Percentiles rank a stretch among this genome's conserved stretches.
Conservation (phyloP, 2,329 filamentous ascomycete species). For the Bimuria novae-zelandiae region DNA sequence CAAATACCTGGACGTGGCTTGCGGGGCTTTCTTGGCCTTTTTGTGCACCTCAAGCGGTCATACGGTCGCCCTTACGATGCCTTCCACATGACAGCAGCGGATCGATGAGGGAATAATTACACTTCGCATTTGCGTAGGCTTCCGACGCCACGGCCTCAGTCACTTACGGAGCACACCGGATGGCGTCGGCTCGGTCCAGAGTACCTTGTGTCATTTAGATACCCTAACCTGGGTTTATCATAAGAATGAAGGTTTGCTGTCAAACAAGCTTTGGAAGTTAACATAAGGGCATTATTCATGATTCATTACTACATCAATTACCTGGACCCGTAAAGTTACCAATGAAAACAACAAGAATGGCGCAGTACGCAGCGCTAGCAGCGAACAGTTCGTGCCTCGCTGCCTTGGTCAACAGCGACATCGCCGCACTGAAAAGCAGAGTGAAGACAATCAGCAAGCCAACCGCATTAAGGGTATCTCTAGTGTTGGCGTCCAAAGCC, state of each 20-base stretch:
- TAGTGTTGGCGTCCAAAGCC: slow-evolving; percentile 14
- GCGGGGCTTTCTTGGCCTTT: background rate
- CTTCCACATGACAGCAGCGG: background rate
- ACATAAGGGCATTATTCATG: slow-evolving; percentile 7
- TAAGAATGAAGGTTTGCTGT: too few relatives aligned
- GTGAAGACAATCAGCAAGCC: slow-evolving; percentile 51
- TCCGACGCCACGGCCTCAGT: background rate
- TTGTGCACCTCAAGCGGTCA: too few relatives aligned
- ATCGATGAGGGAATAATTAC: background rate
- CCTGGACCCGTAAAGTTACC: slow-evolving; percentile 45
- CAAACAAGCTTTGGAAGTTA: background rate
- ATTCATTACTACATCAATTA: slow-evolving; percentile 24
- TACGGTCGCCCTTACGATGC: background rate
- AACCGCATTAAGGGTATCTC: slow-evolving; percentile 46
- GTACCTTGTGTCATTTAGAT: too few relatives aligned
- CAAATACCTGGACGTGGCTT: background rate
- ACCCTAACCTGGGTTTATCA: too few relatives aligned
- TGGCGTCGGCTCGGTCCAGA: background rate
- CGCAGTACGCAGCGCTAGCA: slow-evolving; percentile 47
- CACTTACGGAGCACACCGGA: background rate
- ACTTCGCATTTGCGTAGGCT: background rate
- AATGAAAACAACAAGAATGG: slow-evolving; percentile 47
- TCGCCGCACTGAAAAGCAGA: slow-evolving; percentile 43
- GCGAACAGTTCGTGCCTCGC: slow-evolving; percentile 46
- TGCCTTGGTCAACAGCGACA: slow-evolving; percentile 44